Base-by-base conservation (phyloP, 805 yeast species). In the Dipodascus albidus region DNA sequence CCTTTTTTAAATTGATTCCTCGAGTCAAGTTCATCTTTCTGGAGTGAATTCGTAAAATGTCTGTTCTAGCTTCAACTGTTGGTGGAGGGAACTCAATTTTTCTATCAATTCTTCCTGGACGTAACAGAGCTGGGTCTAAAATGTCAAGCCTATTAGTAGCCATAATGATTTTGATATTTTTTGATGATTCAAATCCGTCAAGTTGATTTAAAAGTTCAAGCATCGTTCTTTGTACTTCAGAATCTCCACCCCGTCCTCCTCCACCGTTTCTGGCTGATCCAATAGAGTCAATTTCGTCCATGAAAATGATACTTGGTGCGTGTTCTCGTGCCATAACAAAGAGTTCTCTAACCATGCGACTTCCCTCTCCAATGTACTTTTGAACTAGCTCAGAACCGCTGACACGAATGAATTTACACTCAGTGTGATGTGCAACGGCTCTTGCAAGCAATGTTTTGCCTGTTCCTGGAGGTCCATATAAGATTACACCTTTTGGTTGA, bases 151-250 rank as follows among this genome's bases (percentile, higher is more conserved):
- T 80, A 69, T 91, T 91, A 20, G 98, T 91, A 38, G 98, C 98
- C 97, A 91, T 90, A 66, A 91, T 89, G 62, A 91, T 90, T 68
- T 91, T 91, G 67, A 91, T 89, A 64, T 91, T 93, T 66, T 90
- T 90, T 44, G 95, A 82, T 53, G 89, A 82, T 69, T 90, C 98
- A 63, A 91, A 91, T 8, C 98, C 98, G 68, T 91, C 98, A 65
- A 91, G 78, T 74, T 91, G 98, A 71, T 90, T 91, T 60, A 91
- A 77, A 59, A 91, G 75, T 72, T 91, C 98, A 77, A 91, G 77
- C 98, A 91, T 91, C 22, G 98, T 91, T 77, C 98, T 82, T 73
- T 91, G 98, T 54, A 91, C 96, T 70, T 91, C 98, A 1, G 96
- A 86, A 67, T 90, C 98, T 54, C 97, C 97, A 47, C 87, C 87